A percentile compares a stretch with the other conserved stretches of the same genome.
These are phyloP conservation scores for Trichophyton benhamiae DNA, from an alignment of 2,329 filamentous ascomycete genomes.

Conservation along the genomic window DNA sequence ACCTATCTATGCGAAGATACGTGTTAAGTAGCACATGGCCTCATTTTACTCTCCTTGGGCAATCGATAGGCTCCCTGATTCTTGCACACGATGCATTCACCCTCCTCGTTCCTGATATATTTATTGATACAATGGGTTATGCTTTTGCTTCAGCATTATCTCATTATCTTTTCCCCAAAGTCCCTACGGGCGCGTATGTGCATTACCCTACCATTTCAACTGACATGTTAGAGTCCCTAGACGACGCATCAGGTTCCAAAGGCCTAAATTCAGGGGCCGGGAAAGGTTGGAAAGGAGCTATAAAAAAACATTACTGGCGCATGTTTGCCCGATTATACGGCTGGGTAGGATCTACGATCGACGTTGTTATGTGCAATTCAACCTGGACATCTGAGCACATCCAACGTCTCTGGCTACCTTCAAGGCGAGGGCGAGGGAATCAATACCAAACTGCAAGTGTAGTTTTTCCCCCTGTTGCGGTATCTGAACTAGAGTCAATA, in stretches of 20 bases:
- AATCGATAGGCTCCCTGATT: constrained; percentile 76
- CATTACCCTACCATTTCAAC: constrained; percentile 98
- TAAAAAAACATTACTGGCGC: constrained; percentile 76
- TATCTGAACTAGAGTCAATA: constrained; percentile 68
- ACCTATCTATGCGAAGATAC: constrained; percentile 75
- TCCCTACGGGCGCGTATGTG: constrained; percentile 86
- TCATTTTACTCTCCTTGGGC: constrained; percentile 83
- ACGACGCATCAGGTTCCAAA: constrained; percentile 50
- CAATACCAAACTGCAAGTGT: constrained; percentile 40
- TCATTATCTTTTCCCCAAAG: constrained; percentile 64
- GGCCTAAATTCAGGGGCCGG: constrained; percentile 79
- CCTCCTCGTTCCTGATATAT: constrained; percentile 83
- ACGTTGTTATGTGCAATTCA: constrained; percentile 96
- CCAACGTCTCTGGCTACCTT: constrained; percentile 60
- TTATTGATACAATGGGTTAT: constrained; percentile 97
- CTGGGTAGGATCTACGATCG: constrained; percentile 67
- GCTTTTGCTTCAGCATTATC: constrained; percentile 76
- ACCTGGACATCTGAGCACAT: constrained; percentile 86
- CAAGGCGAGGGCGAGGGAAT: constrained; percentile 33
- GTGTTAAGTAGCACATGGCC: constrained; percentile 82
- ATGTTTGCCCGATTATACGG: constrained; percentile 73
- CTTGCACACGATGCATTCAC: constrained; percentile 86
- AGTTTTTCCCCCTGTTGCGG: constrained; percentile 85
- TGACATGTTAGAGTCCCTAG: constrained; percentile 82
- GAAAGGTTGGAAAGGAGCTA: constrained; percentile 53